Base-by-base conservation (phyloP, 2,329 filamentous ascomycete species). In the Colletotrichum limetticola region DNA sequence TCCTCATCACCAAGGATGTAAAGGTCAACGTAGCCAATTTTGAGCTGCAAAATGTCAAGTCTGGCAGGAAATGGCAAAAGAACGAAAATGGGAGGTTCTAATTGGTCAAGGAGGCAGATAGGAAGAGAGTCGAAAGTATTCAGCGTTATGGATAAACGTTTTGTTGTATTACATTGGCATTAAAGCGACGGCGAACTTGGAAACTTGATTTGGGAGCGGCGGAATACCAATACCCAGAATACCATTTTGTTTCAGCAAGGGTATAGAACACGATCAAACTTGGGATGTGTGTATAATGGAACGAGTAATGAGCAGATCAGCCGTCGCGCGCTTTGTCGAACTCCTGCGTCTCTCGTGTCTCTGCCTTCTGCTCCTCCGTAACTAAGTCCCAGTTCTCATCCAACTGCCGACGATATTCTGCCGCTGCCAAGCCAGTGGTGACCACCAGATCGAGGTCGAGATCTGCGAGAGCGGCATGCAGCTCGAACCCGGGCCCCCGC, bases 401-500 rank as follows among this genome's bases (percentile, higher is more conserved):
- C 58, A 72, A 66, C 46, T 72, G 66, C 58, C 71, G 66, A 63
- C 67, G 74, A 30, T 75, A 52, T 49, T 75, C 74, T 42, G 71
- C 74, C 16, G 67, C 71, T 9, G 71, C 74, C 53, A 75, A 56
- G 59, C 74, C 74, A 7, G 74, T 75, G 22, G 64, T 53, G 46
- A 75, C 63, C 30, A 75, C 46, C 57, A 75, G 49, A 19, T 75
- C 74, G 5, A 75, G 35, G 26, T 74, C 63, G 14, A 74, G 66
- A 28, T 75, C 74, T 12, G 65, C 71, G 12, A 75, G 59, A 9
- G 58, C 42, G 46, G 56, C 63, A 19, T 70, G 46, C 28, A 75
- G 24, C 53, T 75, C 71, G 59, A 75, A 75, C 14, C 71, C 74
- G 24, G 66, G 66, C 2, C 57, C 59, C 55, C 64, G 30, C 12